Conservation (phyloP, 495 filamentous ascomycete genomes). For the Penicillium dipodomyicola region DNA sequence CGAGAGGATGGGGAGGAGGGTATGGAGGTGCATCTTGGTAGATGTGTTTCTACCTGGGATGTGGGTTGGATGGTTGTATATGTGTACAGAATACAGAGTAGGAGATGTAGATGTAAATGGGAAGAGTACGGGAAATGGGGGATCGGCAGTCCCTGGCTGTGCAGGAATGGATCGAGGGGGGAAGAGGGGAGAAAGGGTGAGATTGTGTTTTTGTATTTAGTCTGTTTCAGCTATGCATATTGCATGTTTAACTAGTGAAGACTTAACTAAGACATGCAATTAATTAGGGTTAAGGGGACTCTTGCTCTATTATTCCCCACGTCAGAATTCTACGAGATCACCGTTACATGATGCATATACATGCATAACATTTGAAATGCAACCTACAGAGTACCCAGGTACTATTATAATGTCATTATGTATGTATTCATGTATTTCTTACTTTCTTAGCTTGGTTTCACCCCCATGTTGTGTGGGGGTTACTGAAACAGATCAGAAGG, state of each 20-base stretch:
- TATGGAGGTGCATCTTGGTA: conserved; percentile 6
- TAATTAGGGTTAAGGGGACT: too few species aligned
- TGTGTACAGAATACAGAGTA: not conserved
- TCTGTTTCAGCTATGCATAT: not conserved
- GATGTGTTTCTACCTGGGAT: not conserved
- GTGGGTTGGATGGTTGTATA: not conserved
- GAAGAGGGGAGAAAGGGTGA: not conserved
- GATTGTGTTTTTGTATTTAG: not conserved
- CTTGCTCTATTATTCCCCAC: too few species aligned
- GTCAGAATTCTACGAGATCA: too few species aligned
- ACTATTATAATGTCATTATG: too few species aligned
- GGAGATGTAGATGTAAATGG: not conserved
- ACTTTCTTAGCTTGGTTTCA: not conserved
- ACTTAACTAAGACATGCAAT: too few species aligned
- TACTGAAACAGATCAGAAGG: not conserved
- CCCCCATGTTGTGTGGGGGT: conserved; percentile 6
- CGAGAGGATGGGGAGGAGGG: conserved; percentile 4
- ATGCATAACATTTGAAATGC: too few species aligned
- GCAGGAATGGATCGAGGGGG: not conserved
- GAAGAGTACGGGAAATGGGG: not conserved
- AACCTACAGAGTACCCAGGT: too few species aligned
- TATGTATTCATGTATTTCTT: too few species aligned
- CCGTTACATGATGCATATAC: too few species aligned
- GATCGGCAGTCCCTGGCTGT: not conserved
- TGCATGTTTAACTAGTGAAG: too few species aligned